Evolutionary conservation across 441 rosid species (phyloP), one percentile per base, ranked within the genome.

Genomic region (Manihot esculenta): DNA sequence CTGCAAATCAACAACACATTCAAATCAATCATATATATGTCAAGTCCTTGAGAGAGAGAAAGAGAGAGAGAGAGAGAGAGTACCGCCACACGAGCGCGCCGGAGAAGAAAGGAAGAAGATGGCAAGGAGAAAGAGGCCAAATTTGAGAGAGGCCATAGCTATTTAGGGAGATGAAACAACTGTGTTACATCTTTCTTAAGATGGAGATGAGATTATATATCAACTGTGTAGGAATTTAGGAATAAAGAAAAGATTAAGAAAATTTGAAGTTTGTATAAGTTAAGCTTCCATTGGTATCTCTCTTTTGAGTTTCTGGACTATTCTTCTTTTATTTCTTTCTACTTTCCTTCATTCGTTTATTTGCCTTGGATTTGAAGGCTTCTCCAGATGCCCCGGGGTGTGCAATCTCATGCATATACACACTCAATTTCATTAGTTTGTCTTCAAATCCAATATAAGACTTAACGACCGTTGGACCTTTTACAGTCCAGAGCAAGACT

Each of bases 101-200:
- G 61, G 68, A 66, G 48, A 73, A 69, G 84, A 74, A 62, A 78
- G 69, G 63, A 81, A 76, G 71, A 79, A 54, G 56, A 73, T 47
- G 73, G 83, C 41, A 35, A 35, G 41, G 7, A 35, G 41, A 35
- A 35, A 5, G 41, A 35, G 41, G 41, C 41, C 41, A 35, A 35
- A 3, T 35, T 35, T 35, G 41, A 35, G 41, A 35, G 7, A 35
- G 41, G 41, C 41, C 41, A 35, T 35, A 5, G 41, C 3, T 35
- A 35, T 2, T 7, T 35, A 35, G 3, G 6, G 7, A 35, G 7
- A 2, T 3, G 5, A 5, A n/a, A n/a, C n/a, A n/a, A n/a, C n/a
- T n/a, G n/a, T 35, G 7, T 35, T 6, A 35, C 41, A 35, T 35
- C 4, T 5, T 35, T 5, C 7, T 5, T 35, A 2, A 2, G 51